Evolutionary conservation across 2,329 filamentous ascomycete species (phyloP).

Genomic region (Aspergillus hiratsukae): DNA sequence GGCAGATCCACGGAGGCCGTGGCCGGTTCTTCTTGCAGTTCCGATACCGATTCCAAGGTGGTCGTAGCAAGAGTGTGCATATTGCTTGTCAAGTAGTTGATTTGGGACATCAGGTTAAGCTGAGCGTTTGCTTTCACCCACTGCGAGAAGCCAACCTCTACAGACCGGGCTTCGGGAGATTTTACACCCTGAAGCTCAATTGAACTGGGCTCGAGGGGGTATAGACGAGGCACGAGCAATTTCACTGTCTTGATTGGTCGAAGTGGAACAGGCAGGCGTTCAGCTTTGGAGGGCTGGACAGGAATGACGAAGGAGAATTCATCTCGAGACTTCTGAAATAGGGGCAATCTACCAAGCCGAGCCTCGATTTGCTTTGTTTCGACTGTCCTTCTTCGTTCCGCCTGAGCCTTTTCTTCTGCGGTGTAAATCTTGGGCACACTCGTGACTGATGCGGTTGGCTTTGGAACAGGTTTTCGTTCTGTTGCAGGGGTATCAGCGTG

Average conservation of each 20-base stretch:
- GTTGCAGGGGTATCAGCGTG: constrained; percentile 1
- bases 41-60: constrained; percentile 28
- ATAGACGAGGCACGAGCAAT: constrained; percentile 65
- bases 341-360: constrained; percentile 62
- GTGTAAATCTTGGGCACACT: constrained; percentile 50
- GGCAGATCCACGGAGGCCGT: constrained; percentile 6
- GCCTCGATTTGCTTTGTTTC: constrained; percentile 71
- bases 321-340: constrained; percentile 66
- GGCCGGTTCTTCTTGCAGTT: constrained; percentile 5
- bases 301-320: constrained; percentile 67
- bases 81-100: constrained; percentile 71
- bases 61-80: constrained; percentile 63
- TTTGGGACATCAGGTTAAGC: constrained; percentile 64
- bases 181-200: constrained; percentile 63
- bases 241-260: constrained; percentile 60
- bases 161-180: constrained; percentile 54
- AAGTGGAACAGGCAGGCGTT: constrained; percentile 58
- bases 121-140: constrained; percentile 55
- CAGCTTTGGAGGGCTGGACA: constrained; percentile 59
- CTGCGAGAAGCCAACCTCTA: constrained; percentile 62
- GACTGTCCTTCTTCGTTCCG: constrained; percentile 58
- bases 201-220: constrained; percentile 65
- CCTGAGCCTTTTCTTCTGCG: constrained; percentile 56
- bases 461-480: neutral
- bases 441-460: constrained; percentile 4